Percentiles rank a stretch among this genome's conserved stretches.
phyloP scores from a whole-genome alignment of 2,329 filamentous ascomycete genomes.

The Fusarium goolgardi region DNA sequence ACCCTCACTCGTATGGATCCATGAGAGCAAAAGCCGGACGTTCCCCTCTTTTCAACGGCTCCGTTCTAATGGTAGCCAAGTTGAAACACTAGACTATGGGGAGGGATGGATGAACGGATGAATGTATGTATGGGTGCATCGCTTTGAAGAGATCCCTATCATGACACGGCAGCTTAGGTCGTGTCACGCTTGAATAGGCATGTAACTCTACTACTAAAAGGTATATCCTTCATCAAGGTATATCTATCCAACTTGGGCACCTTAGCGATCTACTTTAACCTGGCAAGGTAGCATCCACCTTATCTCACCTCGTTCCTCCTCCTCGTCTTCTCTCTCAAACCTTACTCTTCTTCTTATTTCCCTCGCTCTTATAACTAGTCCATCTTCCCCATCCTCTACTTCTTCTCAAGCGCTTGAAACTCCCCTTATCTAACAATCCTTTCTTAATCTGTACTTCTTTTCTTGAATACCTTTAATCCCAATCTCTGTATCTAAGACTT shows the following conservation, averaged over 20 bases:
- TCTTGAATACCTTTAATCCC: conserved; percentile 3
- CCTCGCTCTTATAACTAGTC: conserved; percentile 1
- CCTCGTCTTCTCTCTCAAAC: neutral
- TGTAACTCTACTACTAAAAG: neutral
- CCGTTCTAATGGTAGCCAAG: neutral
- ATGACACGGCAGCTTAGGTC: neutral
- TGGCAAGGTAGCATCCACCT: conserved; percentile 23
- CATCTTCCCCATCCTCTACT: conserved; percentile 2
- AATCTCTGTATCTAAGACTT: conserved; percentile 27
- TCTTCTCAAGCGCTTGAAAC: neutral
- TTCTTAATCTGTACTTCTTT: conserved; percentile 8
- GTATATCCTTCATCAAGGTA: neutral
- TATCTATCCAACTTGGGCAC: neutral
- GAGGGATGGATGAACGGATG: neutral
- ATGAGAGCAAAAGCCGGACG: neutral
- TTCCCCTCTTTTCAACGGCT: conserved; percentile 11
- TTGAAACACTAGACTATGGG: conserved; percentile 1
- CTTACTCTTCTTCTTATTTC: conserved; percentile 10
- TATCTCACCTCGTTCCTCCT: conserved; percentile 15
- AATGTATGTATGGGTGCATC: neutral
- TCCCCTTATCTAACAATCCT: conserved; percentile 10
- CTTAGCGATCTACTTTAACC: conserved; percentile 11
- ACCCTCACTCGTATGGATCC: conserved; percentile 1
- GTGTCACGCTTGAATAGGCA: conserved; percentile 1
- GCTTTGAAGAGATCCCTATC: neutral